Base-by-base conservation (phyloP, 1,284 basidiomycete species). In the Moniliophthora roreri region DNA sequence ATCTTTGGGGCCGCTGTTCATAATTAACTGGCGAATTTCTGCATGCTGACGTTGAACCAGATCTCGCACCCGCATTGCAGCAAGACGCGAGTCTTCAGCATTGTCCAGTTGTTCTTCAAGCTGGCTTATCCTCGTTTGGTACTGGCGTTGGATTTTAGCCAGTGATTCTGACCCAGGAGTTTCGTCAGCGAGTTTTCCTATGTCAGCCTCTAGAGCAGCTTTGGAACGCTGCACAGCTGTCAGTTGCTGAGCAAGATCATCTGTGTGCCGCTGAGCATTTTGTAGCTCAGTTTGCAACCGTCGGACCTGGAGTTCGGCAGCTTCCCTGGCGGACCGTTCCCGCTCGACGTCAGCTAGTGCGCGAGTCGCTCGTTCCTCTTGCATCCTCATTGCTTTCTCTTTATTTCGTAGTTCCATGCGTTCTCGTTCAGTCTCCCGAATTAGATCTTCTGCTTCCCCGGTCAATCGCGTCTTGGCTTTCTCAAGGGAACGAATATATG, bases 391-490 rank as follows among this genome's bases (percentile, higher is more conserved):
- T 4, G 79, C 77, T 67, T 87, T 90, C 62, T 91, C 89, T 59
- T 85, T 83, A 16, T 77, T 76, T 35, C 85, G 78, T 24, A 89
- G 69, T 57, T 84, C 84, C 20, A 82, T 75, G 51, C 85, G 84
- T 62, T 92, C 89, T 56, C 82, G 78, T 59, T 93, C 89, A 21
- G 85, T 84, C 66, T 91, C 86, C 32, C 91, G 79, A 26, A 78
- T 77, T 42, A 93, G 72, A 67, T 98, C 95, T 65, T 98, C 95
- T 5, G 89, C 84, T 66, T 98, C 95, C 23, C 82, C 81, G 10
- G 85, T 80, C 38, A 97, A 74, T 0, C 92, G 81, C 34, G 79
- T 74, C 66, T 90, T 93, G 3, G 85, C 84, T 68, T 91, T 91
- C 71, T 94, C 89, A 16, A 96, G 76, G 21, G 91, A 93, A 40